Evolutionary conservation across 768 basidiomycete genomes (phyloP), one percentile per base, ranked within the genome.

Genomic region (Naematelia aurantialba): DNA sequence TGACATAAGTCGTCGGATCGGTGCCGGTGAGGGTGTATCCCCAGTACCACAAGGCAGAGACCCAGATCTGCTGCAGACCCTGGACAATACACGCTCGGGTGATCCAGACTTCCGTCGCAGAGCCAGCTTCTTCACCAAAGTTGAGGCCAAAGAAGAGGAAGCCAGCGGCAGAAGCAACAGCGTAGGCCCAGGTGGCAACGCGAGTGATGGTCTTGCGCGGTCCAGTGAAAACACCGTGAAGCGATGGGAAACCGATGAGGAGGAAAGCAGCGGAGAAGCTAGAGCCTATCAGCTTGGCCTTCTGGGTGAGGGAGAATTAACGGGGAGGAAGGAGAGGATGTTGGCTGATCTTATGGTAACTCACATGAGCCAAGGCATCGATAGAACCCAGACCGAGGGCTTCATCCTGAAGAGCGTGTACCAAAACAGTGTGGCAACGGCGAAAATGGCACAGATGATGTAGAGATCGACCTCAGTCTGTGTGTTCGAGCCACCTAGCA

Each of bases 121-220:
- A 91, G 69, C 92, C 91, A 85, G 91, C 92, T 82, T 94, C 92
- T 80, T 96, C 92, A 76, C 92, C 92, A 75, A 96, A 96, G 78
- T 96, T 96, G 62, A 93, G 82, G 70, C 91, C 92, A 70, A 96
- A 96, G 83, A 91, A 93, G 50, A 85, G 79, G 82, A 94, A 96
- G 11, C 89, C 87, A 27, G 89, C 92, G 12, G 91, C 87, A n/a
- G 92, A 94, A 19, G 88, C 91, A 51, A 90, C 77, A 27, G 91
- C 92, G 78, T 96, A 96, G 46, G 67, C 84, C 91, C 91, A 94
- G 1, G 89, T 91, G 11, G 92, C 91, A 22, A 84, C 79, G 70
- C 85, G 87, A 24, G 89, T 81, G 24, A 96, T 78, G 46, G 82
- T 81, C n/a, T 81, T 80, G 64, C 89, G 88, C 3, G 85, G 82